Evolutionary conservation across 2,329 filamentous ascomycete species (phyloP).

Genomic region (Hypoxylon sp.): DNA sequence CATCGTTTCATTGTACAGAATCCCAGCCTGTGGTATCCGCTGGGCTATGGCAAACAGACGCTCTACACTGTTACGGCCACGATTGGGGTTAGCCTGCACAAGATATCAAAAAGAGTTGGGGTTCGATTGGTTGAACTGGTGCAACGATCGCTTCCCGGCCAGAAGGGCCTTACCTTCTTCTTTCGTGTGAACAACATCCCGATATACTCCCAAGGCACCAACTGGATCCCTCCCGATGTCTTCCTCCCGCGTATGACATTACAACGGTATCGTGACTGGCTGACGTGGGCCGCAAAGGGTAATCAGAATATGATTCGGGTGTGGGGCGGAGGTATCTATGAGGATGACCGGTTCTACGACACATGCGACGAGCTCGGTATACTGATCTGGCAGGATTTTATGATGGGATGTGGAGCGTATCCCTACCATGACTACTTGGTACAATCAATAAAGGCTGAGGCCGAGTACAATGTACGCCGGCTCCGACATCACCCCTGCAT

Average conservation of each 20-base stretch:
- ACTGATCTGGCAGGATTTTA: constrained; percentile 24
- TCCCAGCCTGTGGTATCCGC: constrained; percentile 21
- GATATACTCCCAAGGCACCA: constrained; percentile 12
- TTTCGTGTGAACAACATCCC: constrained; percentile 18
- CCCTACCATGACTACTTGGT: constrained; percentile 19
- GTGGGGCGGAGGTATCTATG: constrained; percentile 26
- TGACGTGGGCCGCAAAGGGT: constrained; percentile 6
- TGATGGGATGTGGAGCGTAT: constrained; percentile 14
- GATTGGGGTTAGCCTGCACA: background rate
- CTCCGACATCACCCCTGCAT: constrained; percentile 24
- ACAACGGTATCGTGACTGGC: constrained; percentile 18
- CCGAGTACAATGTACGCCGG: constrained; percentile 18
- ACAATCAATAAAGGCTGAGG: constrained; percentile 20
- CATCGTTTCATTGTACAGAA: constrained; percentile 4
- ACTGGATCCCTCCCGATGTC: constrained; percentile 22
- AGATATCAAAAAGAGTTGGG: constrained; percentile 14
- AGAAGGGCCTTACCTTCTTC: constrained; percentile 25
- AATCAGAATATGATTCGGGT: constrained; percentile 24
- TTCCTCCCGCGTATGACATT: constrained; percentile 17
- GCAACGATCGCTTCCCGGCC: constrained; percentile 13
- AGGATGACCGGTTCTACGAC: constrained; percentile 24
- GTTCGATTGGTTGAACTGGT: constrained; percentile 18
- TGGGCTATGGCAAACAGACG: constrained; percentile 11
- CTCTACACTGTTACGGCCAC: constrained; percentile 19
- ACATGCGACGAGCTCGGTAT: constrained; percentile 22